A percentile compares a stretch with the other conserved stretches of the same genome.
Evolutionary conservation across 139 green algal species (phyloP).

Genomic region (Nannochloris sp.): DNA sequence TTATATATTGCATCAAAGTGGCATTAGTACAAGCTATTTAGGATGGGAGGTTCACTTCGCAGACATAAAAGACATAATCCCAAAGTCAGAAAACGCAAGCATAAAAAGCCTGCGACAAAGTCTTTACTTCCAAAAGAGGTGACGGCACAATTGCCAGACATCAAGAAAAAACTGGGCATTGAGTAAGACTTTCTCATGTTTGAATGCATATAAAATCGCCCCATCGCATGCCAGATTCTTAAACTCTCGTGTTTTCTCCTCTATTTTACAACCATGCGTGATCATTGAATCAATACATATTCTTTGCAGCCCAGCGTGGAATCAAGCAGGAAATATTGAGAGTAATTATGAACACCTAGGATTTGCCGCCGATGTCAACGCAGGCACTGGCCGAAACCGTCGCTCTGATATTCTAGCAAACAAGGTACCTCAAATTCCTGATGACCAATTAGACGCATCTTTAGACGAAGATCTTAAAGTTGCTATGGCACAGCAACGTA

Average conservation of each 20-base stretch:
- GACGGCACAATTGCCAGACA: not conserved
- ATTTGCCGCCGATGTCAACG: slow-evolving; percentile 24
- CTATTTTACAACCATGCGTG: too few relatives aligned
- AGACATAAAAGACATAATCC: slow-evolving; percentile 19
- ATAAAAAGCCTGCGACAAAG: slow-evolving; percentile 16
- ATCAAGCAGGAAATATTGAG: slow-evolving; percentile 9
- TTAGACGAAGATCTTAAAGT: not conserved
- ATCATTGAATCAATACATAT: not conserved
- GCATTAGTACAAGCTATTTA: not conserved
- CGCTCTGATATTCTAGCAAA: not conserved
- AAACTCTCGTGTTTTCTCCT: not conserved
- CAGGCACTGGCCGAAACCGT: slow-evolving; percentile 19
- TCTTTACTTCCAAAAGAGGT: slow-evolving; percentile 19
- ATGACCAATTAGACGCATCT: not conserved
- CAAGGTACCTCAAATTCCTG: not conserved
- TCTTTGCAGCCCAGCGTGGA: slow-evolving; percentile 17
- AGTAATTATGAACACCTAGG: slow-evolving; percentile 22
- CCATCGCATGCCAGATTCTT: not conserved
- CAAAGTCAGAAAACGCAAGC: slow-evolving; percentile 20
- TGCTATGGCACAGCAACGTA: slow-evolving; percentile 2
- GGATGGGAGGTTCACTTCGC: slow-evolving; percentile 24
- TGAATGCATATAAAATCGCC: not conserved
- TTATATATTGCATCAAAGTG: not conserved
- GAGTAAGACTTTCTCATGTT: not conserved
- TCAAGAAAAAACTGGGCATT: slow-evolving; percentile 21